Evolutionary conservation across 2,329 filamentous ascomycete species (phyloP), one percentile per base, ranked within the genome.

Genomic region (Penicillium sp.): DNA sequence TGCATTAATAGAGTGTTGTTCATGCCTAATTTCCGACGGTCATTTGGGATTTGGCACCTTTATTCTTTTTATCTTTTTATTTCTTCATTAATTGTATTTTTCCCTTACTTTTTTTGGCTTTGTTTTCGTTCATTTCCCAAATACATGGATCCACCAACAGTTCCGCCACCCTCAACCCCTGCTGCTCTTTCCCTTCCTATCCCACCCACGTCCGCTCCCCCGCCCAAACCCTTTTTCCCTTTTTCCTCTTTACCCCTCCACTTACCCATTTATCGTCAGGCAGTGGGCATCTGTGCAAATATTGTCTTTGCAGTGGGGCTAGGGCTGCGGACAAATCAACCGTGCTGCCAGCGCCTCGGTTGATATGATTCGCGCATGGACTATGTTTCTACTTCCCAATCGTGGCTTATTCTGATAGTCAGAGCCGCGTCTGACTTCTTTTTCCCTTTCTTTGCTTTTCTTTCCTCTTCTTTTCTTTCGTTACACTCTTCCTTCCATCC

Each of bases 121-220:
- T 14, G 5, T 16, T 16, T n/a, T 22, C 23, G 31, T 35, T n/a
- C 9, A n/a, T 27, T 16, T 43, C 32, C 31, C 28, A 9, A 7
- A n/a, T n/a, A 36, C 20, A 28, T 34, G 20, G 6, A 32, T 51
- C 54, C 54, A 56, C 18, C 18, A 20, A 3, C 54, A 44, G 32
- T 46, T 31, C 42, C 43, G 51, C 48, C 48, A 56, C 51, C 44
- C 44, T 48, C 28, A 42, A 50, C 48, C 44, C 50, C 20, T 34
- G 18, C 18, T 18, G 26, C 18, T 22, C 28, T 36, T 36, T 46
- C 39, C 42, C 35, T 37, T 20, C 35, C 22, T 24, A 22, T 24
- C 20, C 22, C 18, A 36, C n/a, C 18, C 27, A 26, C 27, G 4
- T 23, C 31, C 18, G 18, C 18, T 14, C 9, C 43, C 18, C 43